Conservation (phyloP, 352 stramenopile species). For the Phytophthora vignae region DNA sequence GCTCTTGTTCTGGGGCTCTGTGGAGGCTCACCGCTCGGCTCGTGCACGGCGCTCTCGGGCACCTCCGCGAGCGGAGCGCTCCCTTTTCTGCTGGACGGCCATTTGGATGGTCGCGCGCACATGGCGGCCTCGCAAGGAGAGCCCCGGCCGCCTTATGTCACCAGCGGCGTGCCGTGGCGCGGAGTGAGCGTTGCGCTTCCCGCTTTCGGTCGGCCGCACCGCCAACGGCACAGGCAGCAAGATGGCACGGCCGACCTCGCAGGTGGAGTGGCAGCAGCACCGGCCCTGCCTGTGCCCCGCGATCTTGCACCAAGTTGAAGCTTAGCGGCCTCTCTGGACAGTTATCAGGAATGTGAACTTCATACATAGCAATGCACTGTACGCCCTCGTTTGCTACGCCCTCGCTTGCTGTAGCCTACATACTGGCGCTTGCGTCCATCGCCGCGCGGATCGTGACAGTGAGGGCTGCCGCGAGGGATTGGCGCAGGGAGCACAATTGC, state of each 20-base stretch:
- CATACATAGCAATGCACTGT: too few species aligned
- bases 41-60: neutral
- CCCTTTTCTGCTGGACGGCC: conserved; percentile 29
- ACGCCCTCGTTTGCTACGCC: too few species aligned
- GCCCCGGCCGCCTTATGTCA: too few species aligned
- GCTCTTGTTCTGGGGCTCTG: conserved; percentile 33
- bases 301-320: conserved; percentile 2
- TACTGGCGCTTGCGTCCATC: neutral
- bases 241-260: too few species aligned
- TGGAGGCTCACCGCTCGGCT: neutral
- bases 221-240: too few species aligned
- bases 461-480: neutral
- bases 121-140: neutral
- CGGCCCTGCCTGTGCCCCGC: too few species aligned
- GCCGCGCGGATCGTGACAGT: neutral
- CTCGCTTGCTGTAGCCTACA: too few species aligned
- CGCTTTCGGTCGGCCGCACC: too few species aligned
- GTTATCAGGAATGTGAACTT: too few species aligned
- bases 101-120: conserved; percentile 26
- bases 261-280: too few species aligned
- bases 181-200: too few species aligned
- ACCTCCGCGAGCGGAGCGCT: neutral
- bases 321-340: neutral
- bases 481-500: neutral
- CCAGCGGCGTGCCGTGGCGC: too few species aligned